Base-by-base conservation (phyloP, 2,329 filamentous ascomycete genomes). In the Calonectria henricotiae region DNA sequence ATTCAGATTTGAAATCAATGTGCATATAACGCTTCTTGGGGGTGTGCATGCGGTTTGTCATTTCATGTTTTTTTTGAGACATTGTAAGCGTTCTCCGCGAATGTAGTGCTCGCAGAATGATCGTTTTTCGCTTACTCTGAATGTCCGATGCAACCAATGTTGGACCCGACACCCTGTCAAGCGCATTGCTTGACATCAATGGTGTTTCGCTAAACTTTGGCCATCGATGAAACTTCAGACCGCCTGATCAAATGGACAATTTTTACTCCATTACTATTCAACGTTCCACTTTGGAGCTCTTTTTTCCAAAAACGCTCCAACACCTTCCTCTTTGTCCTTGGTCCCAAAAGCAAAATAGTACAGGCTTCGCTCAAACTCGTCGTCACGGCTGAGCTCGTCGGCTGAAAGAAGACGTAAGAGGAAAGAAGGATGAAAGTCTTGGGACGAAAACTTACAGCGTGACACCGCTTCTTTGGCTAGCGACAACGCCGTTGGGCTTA, bases 331-430 rank as follows among this genome's bases (percentile, higher is more conserved):
- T 61, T 81, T 81, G 49, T 81, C 79, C 23, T 61, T 49, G 0
- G 79, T 80, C 15, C 80, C 79, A 69, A 83, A 83, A 3, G 81
- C 79, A 68, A 76, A 77, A 62, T 82, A 83, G 67, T 83, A 83
- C 47, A 83, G 68, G 67, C 75, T 76, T 41, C 80, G 74, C 69
- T 83, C 82, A 70, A 82, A 79, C 47, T 79, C 78, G 43, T 81
- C 77, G 58, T 80, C 78, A 1, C 65, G 72, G 0, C 78, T 73
- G 9, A 80, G 55, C 15, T 68, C 60, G 46, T 80, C 78, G 27
- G 77, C 78, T 80, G 41, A 37, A 3, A 23, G 20, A 39, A 46
- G n/a, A 58, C 25, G 25, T 47, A 35, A 32, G 35, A 49, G 46
- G 43, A 25, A n/a, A 3, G 20, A 20, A 15, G 17, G 5, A 5